Conservation (phyloP, 2,329 filamentous ascomycete species). For the Fusarium paranaense region DNA sequence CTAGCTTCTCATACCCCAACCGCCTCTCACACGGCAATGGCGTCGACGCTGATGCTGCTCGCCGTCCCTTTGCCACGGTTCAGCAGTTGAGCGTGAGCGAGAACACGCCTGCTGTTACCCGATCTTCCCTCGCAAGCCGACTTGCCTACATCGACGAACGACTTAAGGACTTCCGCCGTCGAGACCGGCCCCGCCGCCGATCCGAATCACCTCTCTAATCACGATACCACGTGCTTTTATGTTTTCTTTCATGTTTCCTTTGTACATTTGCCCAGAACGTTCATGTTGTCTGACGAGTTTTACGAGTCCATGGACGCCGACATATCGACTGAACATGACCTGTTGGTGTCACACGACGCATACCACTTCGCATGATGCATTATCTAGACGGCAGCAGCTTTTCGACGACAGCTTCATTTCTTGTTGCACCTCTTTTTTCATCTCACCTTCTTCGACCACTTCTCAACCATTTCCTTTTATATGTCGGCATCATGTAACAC, state of each 20-base stretch:
- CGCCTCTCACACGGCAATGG: slow-evolving; percentile 61
- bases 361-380: slow-evolving; percentile 41
- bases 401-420: slow-evolving; percentile 32
- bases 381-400: slow-evolving; percentile 41
- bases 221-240: slow-evolving; percentile 10
- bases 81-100: slow-evolving; percentile 58
- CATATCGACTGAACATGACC: slow-evolving; percentile 26
- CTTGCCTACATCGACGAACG: slow-evolving; percentile 70
- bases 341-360: slow-evolving; percentile 27
- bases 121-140: slow-evolving; percentile 61
- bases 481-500: slow-evolving; percentile 15
- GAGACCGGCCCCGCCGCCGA: slow-evolving; percentile 54
- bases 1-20: slow-evolving; percentile 72
- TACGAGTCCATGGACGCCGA: slow-evolving; percentile 40
- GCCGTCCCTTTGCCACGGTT: slow-evolving; percentile 68
- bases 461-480: slow-evolving; percentile 27
- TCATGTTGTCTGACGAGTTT: slow-evolving; percentile 41
- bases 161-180: slow-evolving; percentile 65
- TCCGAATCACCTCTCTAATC: slow-evolving; percentile 63
- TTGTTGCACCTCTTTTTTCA: not conserved
- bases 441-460: slow-evolving; percentile 8
- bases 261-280: slow-evolving; percentile 34
- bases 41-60: slow-evolving; percentile 58
- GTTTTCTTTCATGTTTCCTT: slow-evolving; percentile 25
- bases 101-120: slow-evolving; percentile 49